Conservation (phyloP, 768 basidiomycete genomes). For the Psilocybe sp. region DNA sequence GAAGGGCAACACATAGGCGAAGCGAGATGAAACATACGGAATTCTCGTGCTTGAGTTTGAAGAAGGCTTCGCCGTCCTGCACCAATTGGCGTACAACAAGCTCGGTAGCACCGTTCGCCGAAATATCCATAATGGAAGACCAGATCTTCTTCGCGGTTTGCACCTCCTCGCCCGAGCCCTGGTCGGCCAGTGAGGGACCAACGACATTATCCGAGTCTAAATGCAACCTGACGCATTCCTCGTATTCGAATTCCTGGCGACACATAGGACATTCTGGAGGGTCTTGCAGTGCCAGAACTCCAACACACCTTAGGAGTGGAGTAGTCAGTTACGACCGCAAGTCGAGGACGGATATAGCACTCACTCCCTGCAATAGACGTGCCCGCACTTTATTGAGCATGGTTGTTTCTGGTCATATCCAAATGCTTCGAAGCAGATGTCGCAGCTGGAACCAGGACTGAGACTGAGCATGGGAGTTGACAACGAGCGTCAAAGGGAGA, state of each 20-base stretch:
- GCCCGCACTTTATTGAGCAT: constrained; percentile 67
- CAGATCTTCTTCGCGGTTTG: constrained; percentile 51
- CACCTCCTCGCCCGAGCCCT: constrained; percentile 29
- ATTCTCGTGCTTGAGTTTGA: constrained; percentile 42
- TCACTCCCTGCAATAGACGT: constrained; percentile 59
- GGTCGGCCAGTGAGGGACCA: constrained; percentile 10
- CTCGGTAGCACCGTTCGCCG: constrained; percentile 55
- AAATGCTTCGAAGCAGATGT: constrained; percentile 72
- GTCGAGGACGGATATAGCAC: constrained; percentile 15
- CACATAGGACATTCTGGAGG: constrained; percentile 62
- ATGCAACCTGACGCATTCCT: constrained; percentile 53
- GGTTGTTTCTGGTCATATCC: constrained; percentile 50
- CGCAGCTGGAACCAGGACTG: constrained; percentile 65
- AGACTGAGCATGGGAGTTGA: constrained; percentile 58
- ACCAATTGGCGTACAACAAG: constrained; percentile 47
- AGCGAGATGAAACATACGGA: constrained; percentile 31
- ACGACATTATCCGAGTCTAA: constrained; percentile 46
- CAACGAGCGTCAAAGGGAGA: constrained; percentile 25
- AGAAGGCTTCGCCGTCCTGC: constrained; percentile 46
- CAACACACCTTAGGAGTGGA: constrained; percentile 46
- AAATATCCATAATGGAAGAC: constrained; percentile 48
- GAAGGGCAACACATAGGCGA: not conserved
- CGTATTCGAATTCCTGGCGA: constrained; percentile 46
- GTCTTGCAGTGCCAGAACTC: constrained; percentile 31
- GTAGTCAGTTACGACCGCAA: constrained; percentile 4